These are phyloP conservation scores for Allium cepa DNA, from an alignment of 106 monocot species.

Conservation along the genomic window DNA sequence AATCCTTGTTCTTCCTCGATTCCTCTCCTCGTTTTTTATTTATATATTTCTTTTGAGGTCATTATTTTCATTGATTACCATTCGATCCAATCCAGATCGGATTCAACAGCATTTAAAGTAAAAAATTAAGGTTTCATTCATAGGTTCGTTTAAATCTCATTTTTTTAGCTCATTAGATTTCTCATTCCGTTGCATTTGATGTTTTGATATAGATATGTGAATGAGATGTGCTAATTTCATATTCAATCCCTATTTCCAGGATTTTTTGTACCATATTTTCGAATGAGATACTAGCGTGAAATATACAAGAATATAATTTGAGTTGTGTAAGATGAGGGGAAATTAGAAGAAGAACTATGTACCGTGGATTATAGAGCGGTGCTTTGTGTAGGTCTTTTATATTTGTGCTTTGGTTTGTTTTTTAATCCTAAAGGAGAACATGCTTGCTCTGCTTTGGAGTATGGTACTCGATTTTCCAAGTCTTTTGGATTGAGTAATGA, in stretches of 20 bases:
- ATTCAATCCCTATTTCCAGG: background rate
- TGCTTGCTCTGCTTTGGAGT: conserved; percentile 44
- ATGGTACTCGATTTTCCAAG: conserved; percentile 52
- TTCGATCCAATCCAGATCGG: conserved; percentile 5
- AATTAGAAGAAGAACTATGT: conserved; percentile 54
- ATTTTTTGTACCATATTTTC: background rate
- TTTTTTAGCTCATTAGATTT: background rate
- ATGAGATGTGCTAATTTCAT: background rate
- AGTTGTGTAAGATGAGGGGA: conserved; percentile 41
- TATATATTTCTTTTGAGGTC: background rate
- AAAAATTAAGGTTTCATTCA: background rate
- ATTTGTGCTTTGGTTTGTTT: conserved; percentile 53
- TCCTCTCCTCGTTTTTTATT: background rate
- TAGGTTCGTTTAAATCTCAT: conserved; percentile 1
- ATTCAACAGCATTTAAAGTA: background rate
- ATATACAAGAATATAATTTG: conserved; percentile 1
- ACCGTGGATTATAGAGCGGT: conserved; percentile 27
- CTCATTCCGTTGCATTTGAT: background rate
- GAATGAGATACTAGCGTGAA: conserved; percentile 5
- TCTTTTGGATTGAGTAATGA: conserved; percentile 59
- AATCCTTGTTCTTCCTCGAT: background rate
- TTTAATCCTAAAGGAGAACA: conserved; percentile 34
- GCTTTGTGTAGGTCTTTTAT: conserved; percentile 34
- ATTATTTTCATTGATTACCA: background rate
- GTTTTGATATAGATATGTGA: background rate